Evolutionary conservation across 2,329 filamentous ascomycete genomes (phyloP).

Genomic region (Talaromyces atroroseus): DNA sequence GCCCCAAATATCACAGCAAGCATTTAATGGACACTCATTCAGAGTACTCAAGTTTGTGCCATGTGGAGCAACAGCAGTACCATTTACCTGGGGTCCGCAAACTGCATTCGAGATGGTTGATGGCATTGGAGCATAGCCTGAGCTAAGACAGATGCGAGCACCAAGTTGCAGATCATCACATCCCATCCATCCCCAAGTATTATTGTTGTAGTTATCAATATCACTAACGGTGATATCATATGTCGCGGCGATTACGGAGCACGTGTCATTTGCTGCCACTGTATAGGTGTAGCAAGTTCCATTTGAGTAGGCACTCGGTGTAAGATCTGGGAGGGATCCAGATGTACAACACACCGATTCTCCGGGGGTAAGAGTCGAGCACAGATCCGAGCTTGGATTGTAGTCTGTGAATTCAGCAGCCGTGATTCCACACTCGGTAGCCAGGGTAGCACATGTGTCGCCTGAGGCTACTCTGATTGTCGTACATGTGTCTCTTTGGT

Average conservation of each 20-base stretch:
- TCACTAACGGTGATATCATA: neutral
- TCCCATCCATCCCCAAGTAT: conserved; percentile 1
- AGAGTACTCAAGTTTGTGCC: conserved; percentile 20
- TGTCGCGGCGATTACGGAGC: neutral
- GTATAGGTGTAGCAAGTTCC: conserved; percentile 32
- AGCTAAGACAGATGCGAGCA: conserved; percentile 1
- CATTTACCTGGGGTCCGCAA: neutral
- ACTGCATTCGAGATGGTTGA: neutral
- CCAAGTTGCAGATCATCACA: neutral
- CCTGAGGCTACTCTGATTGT: conserved; percentile 25
- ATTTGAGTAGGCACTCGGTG: neutral
- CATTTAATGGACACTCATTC: conserved; percentile 40
- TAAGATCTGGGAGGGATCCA: neutral
- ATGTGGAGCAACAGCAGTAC: neutral
- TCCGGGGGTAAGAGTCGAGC: neutral
- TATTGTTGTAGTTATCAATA: neutral
- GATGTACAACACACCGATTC: neutral
- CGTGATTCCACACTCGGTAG: conserved; percentile 36
- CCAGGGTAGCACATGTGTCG: conserved; percentile 36
- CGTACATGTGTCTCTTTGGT: neutral
- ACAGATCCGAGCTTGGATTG: conserved; percentile 23
- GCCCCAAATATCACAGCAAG: conserved; percentile 38
- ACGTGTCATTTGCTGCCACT: conserved; percentile 15
- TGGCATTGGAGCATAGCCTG: neutral
- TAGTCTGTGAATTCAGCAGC: conserved; percentile 34